Conservation (phyloP, 441 rosid genomes). For the Erysimum cheiri region DNA sequence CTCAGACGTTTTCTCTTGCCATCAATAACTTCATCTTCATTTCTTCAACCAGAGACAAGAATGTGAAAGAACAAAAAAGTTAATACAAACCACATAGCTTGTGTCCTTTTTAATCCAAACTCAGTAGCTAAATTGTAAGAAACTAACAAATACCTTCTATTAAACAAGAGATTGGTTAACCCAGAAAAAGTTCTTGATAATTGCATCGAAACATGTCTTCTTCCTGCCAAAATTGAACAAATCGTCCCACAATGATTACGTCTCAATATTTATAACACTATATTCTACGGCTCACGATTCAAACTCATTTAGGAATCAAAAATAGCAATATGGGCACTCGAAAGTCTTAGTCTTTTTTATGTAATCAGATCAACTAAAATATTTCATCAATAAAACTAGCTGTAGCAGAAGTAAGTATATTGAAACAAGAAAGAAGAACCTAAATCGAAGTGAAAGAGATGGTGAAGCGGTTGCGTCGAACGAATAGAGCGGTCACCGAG, state of each 20-base stretch:
- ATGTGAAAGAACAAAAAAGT: background rate
- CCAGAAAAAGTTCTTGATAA: conserved; percentile 66
- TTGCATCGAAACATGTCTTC: conserved; percentile 68
- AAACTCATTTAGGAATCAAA: conserved; percentile 6
- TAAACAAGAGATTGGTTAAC: conserved; percentile 68
- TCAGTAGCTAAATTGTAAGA: conserved; percentile 7
- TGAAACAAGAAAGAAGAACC: conserved; percentile 47
- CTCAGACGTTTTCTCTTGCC: conserved; percentile 57
- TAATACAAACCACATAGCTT: background rate
- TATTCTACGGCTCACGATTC: too few species aligned
- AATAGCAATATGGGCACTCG: background rate
- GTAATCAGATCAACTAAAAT: background rate
- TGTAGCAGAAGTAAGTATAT: conserved; percentile 5
- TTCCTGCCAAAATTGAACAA: conserved; percentile 50
- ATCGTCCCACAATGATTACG: background rate
- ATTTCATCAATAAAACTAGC: background rate
- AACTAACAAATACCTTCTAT: conserved; percentile 60
- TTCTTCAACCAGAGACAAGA: conserved; percentile 45
- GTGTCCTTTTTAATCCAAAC: background rate
- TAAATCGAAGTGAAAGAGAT: conserved; percentile 52
- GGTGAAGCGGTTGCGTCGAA: conserved; percentile 57
- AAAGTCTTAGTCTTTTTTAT: conserved; percentile 23
- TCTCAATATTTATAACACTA: background rate
- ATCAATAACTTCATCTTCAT: conserved; percentile 53
- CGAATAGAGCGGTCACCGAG: conserved; percentile 54